Percentiles rank a stretch among this genome's conserved stretches.
phyloP scores from a whole-genome alignment of 495 filamentous ascomycete species.

The Podospora australis region DNA sequence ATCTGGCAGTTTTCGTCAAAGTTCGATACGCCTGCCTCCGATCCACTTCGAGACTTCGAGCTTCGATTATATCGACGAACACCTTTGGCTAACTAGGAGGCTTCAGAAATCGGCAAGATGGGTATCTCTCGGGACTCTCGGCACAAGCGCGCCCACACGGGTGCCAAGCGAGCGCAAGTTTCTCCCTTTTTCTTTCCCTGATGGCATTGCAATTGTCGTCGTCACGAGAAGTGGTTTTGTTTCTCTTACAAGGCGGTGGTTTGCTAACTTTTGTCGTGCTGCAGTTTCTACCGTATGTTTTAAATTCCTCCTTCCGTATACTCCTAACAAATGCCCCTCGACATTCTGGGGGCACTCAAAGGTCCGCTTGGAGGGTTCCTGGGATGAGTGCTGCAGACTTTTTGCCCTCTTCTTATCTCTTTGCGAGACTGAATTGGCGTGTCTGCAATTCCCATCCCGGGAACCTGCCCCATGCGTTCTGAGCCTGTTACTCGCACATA shows the following conservation, averaged over 20 bases:
- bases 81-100: slow-evolving; percentile 8
- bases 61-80: slow-evolving; percentile 6
- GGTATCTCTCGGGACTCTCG: slow-evolving; percentile 99
- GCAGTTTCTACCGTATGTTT: slow-evolving; percentile 33
- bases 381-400: slow-evolving; percentile 1
- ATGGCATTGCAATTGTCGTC: background rate
- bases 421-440: too few relatives aligned
- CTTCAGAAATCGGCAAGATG: slow-evolving; percentile 56
- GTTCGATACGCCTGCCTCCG: slow-evolving; percentile 12
- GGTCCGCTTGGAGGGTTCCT: slow-evolving; percentile 42
- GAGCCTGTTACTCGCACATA: slow-evolving; percentile 45
- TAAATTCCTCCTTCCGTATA: slow-evolving; percentile 13
- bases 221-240: too few relatives aligned
- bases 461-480: slow-evolving; percentile 48
- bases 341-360: slow-evolving; percentile 36
- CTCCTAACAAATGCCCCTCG: slow-evolving; percentile 14
- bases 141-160: slow-evolving; percentile 97
- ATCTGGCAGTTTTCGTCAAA: background rate
- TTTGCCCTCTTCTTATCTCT: background rate
- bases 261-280: slow-evolving; percentile 19
- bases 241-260: background rate
- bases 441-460: background rate
- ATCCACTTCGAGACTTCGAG: too few relatives aligned
- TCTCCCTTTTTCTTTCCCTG: slow-evolving; percentile 1
- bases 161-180: slow-evolving; percentile 76